phyloP scores from a whole-genome alignment of 2,329 filamentous ascomycete genomes.

The Fusarium stilboides region DNA sequence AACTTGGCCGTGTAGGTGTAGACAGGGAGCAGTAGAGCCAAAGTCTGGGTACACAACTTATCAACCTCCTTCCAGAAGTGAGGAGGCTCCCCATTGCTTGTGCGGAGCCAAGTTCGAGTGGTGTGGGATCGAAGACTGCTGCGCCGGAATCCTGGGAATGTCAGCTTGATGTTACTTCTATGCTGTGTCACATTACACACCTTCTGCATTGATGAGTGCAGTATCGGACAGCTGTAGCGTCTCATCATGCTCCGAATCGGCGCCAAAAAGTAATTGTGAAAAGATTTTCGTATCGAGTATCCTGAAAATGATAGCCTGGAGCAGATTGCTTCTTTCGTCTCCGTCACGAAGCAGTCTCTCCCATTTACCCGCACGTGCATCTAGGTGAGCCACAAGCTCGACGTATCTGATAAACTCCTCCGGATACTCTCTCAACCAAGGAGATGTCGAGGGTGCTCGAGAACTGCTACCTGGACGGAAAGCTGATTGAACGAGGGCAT shows the following conservation, averaged over 20 bases:
- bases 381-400: slow-evolving; percentile 49
- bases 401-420: slow-evolving; percentile 48
- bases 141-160: slow-evolving; percentile 51
- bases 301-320: slow-evolving; percentile 52
- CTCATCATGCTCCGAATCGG: slow-evolving; percentile 44
- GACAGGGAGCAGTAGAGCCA: slow-evolving; percentile 47
- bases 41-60: slow-evolving; percentile 42
- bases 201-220: slow-evolving; percentile 48
- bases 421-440: slow-evolving; percentile 47
- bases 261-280: slow-evolving; percentile 53
- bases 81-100: slow-evolving; percentile 39
- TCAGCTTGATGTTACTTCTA: slow-evolving; percentile 13
- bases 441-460: slow-evolving; percentile 20
- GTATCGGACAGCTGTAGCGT: slow-evolving; percentile 45
- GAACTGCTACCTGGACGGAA: slow-evolving; percentile 36
- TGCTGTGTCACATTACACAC: slow-evolving; percentile 35
- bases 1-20: slow-evolving; percentile 40
- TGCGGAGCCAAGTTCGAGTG: slow-evolving; percentile 46
- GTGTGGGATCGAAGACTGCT: slow-evolving; percentile 47
- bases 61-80: slow-evolving; percentile 54
- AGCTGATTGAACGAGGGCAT: slow-evolving; percentile 33
- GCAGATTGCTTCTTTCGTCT: slow-evolving; percentile 45
- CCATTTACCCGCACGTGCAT: slow-evolving; percentile 48
- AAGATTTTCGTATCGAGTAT: slow-evolving; percentile 50
- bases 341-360: slow-evolving; percentile 47